Percentiles rank a stretch among this genome's conserved stretches.
Evolutionary conservation across 2,329 filamentous ascomycete genomes (phyloP).

Genomic region (Alternaria arborescens): DNA sequence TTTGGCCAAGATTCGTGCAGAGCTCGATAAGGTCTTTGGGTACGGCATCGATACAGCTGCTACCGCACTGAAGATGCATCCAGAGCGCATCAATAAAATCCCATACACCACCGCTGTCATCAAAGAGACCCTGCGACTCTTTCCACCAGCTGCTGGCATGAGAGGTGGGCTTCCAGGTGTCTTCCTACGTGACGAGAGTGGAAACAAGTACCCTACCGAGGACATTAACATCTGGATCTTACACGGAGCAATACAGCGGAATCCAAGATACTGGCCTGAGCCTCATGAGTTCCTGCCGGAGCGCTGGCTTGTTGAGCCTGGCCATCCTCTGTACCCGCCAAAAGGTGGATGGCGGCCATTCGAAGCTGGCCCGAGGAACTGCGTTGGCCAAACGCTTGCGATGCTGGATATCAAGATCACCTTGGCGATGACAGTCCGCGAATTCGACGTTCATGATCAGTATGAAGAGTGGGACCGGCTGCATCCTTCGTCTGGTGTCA

Average conservation of each 20-base stretch:
- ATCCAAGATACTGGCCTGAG: conserved; percentile 29
- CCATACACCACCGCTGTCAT: conserved; percentile 45
- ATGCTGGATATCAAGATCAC: conserved; percentile 28
- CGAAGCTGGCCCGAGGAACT: conserved; percentile 46
- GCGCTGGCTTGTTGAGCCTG: conserved; percentile 29
- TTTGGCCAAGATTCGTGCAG: conserved; percentile 33
- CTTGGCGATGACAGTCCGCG: conserved; percentile 22
- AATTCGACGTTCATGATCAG: conserved; percentile 27
- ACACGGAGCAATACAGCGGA: conserved; percentile 25
- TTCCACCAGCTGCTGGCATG: conserved; percentile 44
- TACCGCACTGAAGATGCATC: conserved; percentile 27
- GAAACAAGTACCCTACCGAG: conserved; percentile 31
- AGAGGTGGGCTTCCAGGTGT: conserved; percentile 23
- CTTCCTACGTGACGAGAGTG: conserved; percentile 30
- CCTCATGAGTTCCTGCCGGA: conserved; percentile 36
- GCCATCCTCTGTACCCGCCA: conserved; percentile 15
- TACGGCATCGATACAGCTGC: conserved; percentile 15
- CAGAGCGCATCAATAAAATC: conserved; percentile 41
- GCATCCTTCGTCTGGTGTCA: conserved; percentile 5
- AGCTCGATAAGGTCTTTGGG: conserved; percentile 46
- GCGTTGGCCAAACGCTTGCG: conserved; percentile 33
- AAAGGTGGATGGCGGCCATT: conserved; percentile 49
- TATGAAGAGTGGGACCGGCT: conserved; percentile 27
- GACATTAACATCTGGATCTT: conserved; percentile 25
- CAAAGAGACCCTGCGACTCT: conserved; percentile 48